A percentile compares a stretch with the other conserved stretches of the same genome.
phyloP scores from a whole-genome alignment of 768 basidiomycete species.

The Filobasidium floriforme region DNA sequence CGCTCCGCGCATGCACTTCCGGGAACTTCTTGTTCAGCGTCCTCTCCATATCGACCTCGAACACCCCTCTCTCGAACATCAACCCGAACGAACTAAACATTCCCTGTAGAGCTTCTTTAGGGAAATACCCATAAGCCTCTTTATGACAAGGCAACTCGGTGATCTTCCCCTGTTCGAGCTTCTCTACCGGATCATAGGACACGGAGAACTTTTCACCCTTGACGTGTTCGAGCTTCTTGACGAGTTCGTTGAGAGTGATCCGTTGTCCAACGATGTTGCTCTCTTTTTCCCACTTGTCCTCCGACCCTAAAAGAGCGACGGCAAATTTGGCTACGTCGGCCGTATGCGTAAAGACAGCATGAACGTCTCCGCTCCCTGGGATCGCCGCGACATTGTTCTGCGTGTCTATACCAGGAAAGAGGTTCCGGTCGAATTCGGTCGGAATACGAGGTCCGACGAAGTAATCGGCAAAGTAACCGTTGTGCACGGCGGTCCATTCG shows the following conservation, averaged over 20 bases:
- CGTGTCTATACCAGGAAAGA: background rate
- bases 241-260: conserved; percentile 10
- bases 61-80: no score
- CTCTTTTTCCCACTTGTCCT: background rate
- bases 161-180: conserved; percentile 3
- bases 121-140: conserved; percentile 5
- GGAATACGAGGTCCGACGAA: background rate
- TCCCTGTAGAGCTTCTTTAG: conserved; percentile 8
- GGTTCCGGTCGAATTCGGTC: background rate
- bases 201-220: conserved; percentile 1
- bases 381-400: background rate
- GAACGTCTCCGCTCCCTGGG: conserved; percentile 1
- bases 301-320: background rate
- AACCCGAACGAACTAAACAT: background rate
- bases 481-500: background rate
- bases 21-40: no score
- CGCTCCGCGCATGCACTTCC: no score
- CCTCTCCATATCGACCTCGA: no score
- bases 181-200: conserved; percentile 4
- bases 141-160: conserved; percentile 7
- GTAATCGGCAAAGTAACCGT: conserved; percentile 7
- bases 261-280: background rate
- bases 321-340: conserved; percentile 2
- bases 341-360: conserved; percentile 1
- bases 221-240: background rate